A percentile compares a stretch with the other conserved stretches of the same genome.
These are phyloP conservation scores for Teratosphaeria nubilosa DNA, from an alignment of 2,329 filamentous ascomycete species.

Conservation along the genomic window DNA sequence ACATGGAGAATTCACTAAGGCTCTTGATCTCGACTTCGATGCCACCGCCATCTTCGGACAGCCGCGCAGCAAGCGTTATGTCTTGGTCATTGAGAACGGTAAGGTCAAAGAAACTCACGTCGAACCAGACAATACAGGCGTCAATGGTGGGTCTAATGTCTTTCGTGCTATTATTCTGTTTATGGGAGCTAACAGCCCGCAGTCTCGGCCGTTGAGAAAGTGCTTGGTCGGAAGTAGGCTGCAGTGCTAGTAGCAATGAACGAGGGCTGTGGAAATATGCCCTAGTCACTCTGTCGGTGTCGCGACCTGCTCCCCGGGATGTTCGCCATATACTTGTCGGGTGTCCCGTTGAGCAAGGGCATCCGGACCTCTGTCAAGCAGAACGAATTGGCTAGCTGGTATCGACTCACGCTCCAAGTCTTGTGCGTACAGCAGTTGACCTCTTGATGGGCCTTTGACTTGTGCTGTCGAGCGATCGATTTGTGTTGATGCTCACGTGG, in stretches of 20 bases:
- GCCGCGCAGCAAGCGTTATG: slow-evolving; percentile 77
- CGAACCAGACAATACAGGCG: slow-evolving; percentile 80
- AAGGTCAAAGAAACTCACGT: slow-evolving; percentile 73
- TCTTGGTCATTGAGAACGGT: slow-evolving; percentile 70
- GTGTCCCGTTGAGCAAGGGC: too few species aligned
- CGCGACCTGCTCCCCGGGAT: too few species aligned
- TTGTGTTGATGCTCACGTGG: too few species aligned
- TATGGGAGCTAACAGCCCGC: background rate
- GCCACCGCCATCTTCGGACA: slow-evolving; percentile 70
- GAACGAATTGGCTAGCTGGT: too few species aligned
- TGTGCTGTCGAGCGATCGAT: too few species aligned
- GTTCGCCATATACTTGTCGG: too few species aligned
- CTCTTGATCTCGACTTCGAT: slow-evolving; percentile 75
- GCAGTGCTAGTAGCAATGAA: background rate
- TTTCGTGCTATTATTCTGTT: background rate
- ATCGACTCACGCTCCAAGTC: too few species aligned
- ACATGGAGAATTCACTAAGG: slow-evolving; percentile 67
- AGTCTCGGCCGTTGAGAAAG: background rate
- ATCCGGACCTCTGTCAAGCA: too few species aligned
- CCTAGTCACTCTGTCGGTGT: too few species aligned
- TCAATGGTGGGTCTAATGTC: slow-evolving; percentile 49
- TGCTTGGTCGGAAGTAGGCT: background rate
- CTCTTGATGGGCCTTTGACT: too few species aligned
- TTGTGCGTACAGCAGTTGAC: too few species aligned
- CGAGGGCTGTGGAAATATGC: too few species aligned